Evolutionary conservation across 2,329 filamentous ascomycete species (phyloP).

Genomic region (Rhytidhysteron rufulum): DNA sequence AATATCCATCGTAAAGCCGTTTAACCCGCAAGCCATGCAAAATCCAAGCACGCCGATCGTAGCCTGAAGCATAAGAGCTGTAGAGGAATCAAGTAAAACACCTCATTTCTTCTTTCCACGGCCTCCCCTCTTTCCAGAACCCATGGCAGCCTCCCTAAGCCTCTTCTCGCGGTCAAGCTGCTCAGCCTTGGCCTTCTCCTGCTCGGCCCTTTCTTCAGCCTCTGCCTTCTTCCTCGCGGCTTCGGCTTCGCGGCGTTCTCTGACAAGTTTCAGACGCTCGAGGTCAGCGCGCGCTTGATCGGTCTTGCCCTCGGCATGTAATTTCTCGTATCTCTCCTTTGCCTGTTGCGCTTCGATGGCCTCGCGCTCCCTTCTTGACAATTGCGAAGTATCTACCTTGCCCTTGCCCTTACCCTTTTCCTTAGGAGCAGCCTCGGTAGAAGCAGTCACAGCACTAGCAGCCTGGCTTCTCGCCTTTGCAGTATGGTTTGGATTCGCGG

Average conservation of each 20-base stretch:
- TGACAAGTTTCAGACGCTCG: conserved; percentile 75
- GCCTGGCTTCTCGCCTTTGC: conserved; percentile 67
- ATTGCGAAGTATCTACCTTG: conserved; percentile 46
- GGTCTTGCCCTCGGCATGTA: conserved; percentile 93
- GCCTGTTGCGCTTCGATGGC: conserved; percentile 82
- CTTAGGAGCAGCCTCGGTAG: conserved; percentile 45
- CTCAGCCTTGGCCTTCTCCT: conserved; percentile 55
- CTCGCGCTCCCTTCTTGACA: conserved; percentile 68
- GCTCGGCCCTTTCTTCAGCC: conserved; percentile 47
- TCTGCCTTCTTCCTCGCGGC: conserved; percentile 74
- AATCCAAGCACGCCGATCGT: too few relatives aligned
- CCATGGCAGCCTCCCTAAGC: conserved; percentile 44
- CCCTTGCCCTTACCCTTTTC: conserved; percentile 55
- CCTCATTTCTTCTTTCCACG: conserved; percentile 38
- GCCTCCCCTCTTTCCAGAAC: conserved; percentile 43
- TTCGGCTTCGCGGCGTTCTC: conserved; percentile 81
- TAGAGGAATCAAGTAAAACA: too few relatives aligned
- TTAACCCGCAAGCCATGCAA: too few relatives aligned
- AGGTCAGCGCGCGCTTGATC: conserved; percentile 90
- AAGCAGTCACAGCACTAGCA: conserved; percentile 45
- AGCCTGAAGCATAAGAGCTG: too few relatives aligned
- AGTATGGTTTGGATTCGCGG: conserved; percentile 86
- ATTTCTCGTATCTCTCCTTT: conserved; percentile 84
- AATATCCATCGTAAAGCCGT: too few relatives aligned
- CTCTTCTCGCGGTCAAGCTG: conserved; percentile 45